Conservation (phyloP, 139 green algal genomes). For the Deuterostichococcus epilithicus region DNA sequence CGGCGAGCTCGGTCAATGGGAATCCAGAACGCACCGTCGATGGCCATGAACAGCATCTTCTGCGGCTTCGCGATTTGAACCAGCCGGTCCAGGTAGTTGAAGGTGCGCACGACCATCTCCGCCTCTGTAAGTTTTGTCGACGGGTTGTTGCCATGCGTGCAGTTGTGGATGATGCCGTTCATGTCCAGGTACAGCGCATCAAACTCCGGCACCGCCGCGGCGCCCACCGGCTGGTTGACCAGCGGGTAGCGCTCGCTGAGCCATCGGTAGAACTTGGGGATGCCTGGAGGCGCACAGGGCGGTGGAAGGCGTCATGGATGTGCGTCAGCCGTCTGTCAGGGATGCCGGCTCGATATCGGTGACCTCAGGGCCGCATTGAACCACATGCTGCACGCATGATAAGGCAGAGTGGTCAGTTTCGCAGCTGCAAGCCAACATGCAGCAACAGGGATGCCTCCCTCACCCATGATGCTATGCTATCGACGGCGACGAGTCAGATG, state of each 20-base stretch:
- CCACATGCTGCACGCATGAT: too few species aligned
- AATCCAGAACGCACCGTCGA: slow-evolving; percentile 88
- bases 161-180: slow-evolving; percentile 97
- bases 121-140: slow-evolving; percentile 74
- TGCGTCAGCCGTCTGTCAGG: too few species aligned
- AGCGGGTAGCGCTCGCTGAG: slow-evolving; percentile 92
- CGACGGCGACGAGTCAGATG: too few species aligned
- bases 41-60: slow-evolving; percentile 91
- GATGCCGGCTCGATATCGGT: too few species aligned
- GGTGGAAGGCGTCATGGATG: not conserved
- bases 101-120: slow-evolving; percentile 88
- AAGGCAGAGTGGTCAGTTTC: too few species aligned
- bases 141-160: slow-evolving; percentile 84
- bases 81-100: slow-evolving; percentile 88
- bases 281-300: slow-evolving; percentile 58
- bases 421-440: too few species aligned
- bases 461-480: too few species aligned
- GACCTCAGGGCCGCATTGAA: too few species aligned
- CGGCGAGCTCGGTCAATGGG: too few species aligned
- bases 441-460: too few species aligned
- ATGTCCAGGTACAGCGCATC: slow-evolving; percentile 96
- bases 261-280: slow-evolving; percentile 97
- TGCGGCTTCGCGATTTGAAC: slow-evolving; percentile 83
- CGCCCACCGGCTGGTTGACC: slow-evolving; percentile 74
- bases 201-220: slow-evolving; percentile 58